Base-by-base conservation (phyloP, 306 rosid genomes). In the Trifolium fragiferum region DNA sequence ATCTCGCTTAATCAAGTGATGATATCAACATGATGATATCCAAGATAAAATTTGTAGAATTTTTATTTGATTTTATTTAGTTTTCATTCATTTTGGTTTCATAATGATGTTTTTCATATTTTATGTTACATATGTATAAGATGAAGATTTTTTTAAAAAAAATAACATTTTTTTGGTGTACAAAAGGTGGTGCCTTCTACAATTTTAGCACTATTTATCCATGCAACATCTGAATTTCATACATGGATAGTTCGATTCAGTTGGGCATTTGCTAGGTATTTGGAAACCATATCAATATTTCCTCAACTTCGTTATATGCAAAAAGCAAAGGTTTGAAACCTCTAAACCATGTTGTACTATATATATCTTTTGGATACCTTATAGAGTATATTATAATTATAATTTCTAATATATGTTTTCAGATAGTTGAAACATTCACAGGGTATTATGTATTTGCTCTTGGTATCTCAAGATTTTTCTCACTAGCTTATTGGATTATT, bases 371-470 rank as follows among this genome's bases (percentile, higher is more conserved):
- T 27, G 0, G 2, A 7, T 51, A 38, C 18, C 32, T 25, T 33
- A 18, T 8, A 27, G 9, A 33, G 11, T 40, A 41, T 41, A 40
- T 43, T 16, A 2, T 70, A 50, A 75, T n/a, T n/a, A n/a, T n/a
- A n/a, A n/a, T n/a, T 51, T 72, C 19, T 78, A 3, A 53, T 38
- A 7, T 68, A 6, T 53, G 57, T 67, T 81, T 73, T 15, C 80
- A 94, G 97, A 85, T 89, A 82, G 61, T 94, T 44, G 98, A 94
- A 51, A 89, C 97, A 64, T 90, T 94, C 71, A 88, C 97, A 4
- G 90, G 96, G 6, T 86, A 90, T 40, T 94, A 90, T 63, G 92
- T 94, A 23, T 91, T 94, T 74, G 97, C 98, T 33, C 55, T 94
- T 21, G 98, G 98, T 5, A 58, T 90, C 74, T 86, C 98, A 11